These are phyloP conservation scores for Colletotrichum musicola DNA, from an alignment of 2,329 filamentous ascomycete genomes.

Conservation along the genomic window DNA sequence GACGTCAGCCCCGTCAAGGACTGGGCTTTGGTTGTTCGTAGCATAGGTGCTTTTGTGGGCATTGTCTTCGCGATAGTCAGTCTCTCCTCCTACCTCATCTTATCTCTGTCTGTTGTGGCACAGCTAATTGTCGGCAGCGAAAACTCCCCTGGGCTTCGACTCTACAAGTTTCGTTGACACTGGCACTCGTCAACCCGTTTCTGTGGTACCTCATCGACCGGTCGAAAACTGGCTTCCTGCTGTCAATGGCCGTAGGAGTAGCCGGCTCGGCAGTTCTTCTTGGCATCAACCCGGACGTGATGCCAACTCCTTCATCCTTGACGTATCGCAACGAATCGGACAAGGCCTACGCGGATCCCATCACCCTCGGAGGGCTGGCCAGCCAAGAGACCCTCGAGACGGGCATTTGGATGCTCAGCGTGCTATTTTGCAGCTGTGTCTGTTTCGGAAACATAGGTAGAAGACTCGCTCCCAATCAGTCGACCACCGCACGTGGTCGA, in stretches of 20 bases:
- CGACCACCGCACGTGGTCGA: constrained; percentile 56
- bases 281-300: constrained; percentile 80
- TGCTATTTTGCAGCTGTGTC: constrained; percentile 93
- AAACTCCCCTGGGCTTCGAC: constrained; percentile 94
- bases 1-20: constrained; percentile 66
- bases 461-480: constrained; percentile 72
- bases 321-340: constrained; percentile 44
- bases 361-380: constrained; percentile 66
- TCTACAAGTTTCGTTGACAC: constrained; percentile 89
- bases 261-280: constrained; percentile 81
- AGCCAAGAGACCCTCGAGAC: constrained; percentile 76
- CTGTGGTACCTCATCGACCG: constrained; percentile 98
- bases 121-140: constrained; percentile 65
- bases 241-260: constrained; percentile 80
- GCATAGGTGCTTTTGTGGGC: constrained; percentile 71
- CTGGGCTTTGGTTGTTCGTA: constrained; percentile 76
- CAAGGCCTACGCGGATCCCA: constrained; percentile 39
- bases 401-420: constrained; percentile 90
- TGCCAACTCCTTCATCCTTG: constrained; percentile 73
- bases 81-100: constrained; percentile 40
- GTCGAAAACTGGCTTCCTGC: constrained; percentile 84
- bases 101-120: constrained; percentile 3
- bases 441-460: constrained; percentile 97
- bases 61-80: constrained; percentile 81
- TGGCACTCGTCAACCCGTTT: constrained; percentile 91